A percentile compares a stretch with the other conserved stretches of the same genome.
phyloP scores from a whole-genome alignment of 2,329 filamentous ascomycete genomes.

The Calonectria honghensis region DNA sequence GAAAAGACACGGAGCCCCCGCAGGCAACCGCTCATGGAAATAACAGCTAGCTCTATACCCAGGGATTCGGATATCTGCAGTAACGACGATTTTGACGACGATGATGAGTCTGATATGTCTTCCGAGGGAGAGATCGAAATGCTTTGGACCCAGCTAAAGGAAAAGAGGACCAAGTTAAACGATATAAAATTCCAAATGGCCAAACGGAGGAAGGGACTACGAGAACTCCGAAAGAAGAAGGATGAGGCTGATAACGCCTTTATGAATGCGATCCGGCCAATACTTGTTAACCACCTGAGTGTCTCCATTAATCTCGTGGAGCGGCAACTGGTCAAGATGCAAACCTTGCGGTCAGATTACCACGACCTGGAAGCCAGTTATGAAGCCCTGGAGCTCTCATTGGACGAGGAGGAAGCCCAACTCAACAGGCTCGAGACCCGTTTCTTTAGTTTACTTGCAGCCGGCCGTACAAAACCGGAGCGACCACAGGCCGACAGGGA shows the following conservation, averaged over 20 bases:
- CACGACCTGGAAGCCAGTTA: slow-evolving; percentile 61
- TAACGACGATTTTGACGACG: slow-evolving; percentile 39
- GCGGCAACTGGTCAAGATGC: slow-evolving; percentile 59
- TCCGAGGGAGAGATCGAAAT: slow-evolving; percentile 58
- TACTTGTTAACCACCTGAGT: slow-evolving; percentile 57
- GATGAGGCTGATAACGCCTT: slow-evolving; percentile 64
- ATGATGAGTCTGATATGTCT: slow-evolving; percentile 29
- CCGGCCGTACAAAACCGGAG: slow-evolving; percentile 50
- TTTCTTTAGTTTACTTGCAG: slow-evolving; percentile 62
- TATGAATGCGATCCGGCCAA: slow-evolving; percentile 62
- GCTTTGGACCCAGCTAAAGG: slow-evolving; percentile 61
- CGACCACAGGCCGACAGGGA: slow-evolving; percentile 34
- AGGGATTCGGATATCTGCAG: slow-evolving; percentile 39
- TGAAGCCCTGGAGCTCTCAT: slow-evolving; percentile 58
- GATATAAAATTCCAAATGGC: slow-evolving; percentile 59
- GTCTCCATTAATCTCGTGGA: slow-evolving; percentile 54
- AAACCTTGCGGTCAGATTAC: slow-evolving; percentile 62
- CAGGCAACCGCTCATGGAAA: slow-evolving; percentile 41
- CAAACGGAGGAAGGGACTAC: slow-evolving; percentile 56
- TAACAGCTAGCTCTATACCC: slow-evolving; percentile 27
- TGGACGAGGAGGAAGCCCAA: slow-evolving; percentile 62
- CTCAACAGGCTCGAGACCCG: slow-evolving; percentile 61
- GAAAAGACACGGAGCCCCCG: slow-evolving; percentile 55
- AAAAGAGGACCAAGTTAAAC: slow-evolving; percentile 56
- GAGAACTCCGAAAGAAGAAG: slow-evolving; percentile 57